These are phyloP conservation scores for Crithidia mellificae DNA, from an alignment of 208 protist genomes.

Conservation along the genomic window DNA sequence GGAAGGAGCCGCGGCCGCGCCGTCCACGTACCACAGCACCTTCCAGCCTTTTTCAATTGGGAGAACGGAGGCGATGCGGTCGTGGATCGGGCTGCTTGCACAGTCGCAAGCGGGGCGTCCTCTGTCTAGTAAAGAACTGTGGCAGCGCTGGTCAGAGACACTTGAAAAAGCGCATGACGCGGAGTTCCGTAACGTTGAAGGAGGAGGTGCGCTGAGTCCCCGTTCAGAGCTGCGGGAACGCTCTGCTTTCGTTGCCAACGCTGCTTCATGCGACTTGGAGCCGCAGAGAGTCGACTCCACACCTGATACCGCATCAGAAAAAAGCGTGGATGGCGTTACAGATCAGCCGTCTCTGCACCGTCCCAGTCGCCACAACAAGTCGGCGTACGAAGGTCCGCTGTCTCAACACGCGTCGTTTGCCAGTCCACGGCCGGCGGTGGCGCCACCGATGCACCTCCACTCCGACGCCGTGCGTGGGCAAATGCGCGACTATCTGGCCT, in stretches of 20 bases:
- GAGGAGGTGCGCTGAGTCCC: not conserved
- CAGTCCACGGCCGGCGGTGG: not conserved
- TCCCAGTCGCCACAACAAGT: not conserved
- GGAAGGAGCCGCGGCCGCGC: conserved; percentile 33
- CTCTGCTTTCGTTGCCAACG: not conserved
- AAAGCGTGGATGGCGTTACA: not conserved
- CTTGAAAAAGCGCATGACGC: not conserved
- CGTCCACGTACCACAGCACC: conserved; percentile 21
- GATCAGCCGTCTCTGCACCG: not conserved
- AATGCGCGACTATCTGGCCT: conserved; percentile 1
- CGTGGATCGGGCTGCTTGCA: conserved; percentile 10
- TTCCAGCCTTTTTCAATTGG: conserved; percentile 18
- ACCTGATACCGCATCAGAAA: too few species aligned
- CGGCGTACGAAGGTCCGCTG: not conserved
- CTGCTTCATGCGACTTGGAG: not conserved
- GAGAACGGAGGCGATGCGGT: conserved; percentile 14
- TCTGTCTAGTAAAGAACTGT: not conserved
- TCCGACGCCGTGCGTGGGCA: not conserved
- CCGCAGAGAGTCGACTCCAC: not conserved
- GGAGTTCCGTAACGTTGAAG: not conserved
- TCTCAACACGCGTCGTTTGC: conserved; percentile 8
- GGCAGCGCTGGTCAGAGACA: not conserved
- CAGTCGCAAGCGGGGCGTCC: not conserved
- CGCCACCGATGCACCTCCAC: conserved; percentile 3
- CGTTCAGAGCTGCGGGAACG: conserved; percentile 11